Base-by-base conservation (phyloP, 768 basidiomycete species). In the Leucosporidium yakuticum region DNA sequence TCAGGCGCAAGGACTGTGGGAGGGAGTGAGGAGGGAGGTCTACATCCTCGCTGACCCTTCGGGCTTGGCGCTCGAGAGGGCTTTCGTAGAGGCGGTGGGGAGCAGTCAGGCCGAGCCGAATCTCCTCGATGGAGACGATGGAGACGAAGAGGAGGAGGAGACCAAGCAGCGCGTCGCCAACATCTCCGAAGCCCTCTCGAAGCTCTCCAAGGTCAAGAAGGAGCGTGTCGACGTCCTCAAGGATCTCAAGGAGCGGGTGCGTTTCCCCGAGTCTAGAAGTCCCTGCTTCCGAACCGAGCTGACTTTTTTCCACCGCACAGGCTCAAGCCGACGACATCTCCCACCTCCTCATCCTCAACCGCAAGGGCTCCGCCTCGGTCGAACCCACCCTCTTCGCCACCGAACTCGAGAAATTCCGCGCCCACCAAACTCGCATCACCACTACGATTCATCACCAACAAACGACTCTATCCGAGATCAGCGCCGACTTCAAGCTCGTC, bases 281-380 rank as follows among this genome's bases (percentile, higher is more conserved):
- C 39, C 6, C 11, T 15, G 6, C 39, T 44, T 44, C 39, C 9
- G 50, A 2, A n/a, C 23, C 8, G 14, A 51, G 50, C 50, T 51
- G 50, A 51, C 50, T 4, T 14, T 14, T 36, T 53, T 48, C 23
- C 9, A 21, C 27, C 34, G 21, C 29, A 2, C 72, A 98, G 93
- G 84, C 96, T 57, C 96, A 97, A 85, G 82, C 83, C 32, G 96
- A 99, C 79, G 96, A 99, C 72, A 95, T 98, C 32, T 99, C 95
- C 0, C 91, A 95, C 76, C 83, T 96, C 1, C 84, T 98, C 0
- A 84, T 99, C 6, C 84, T 97, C 59, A 95, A 95, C 77, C 86
- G 91, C 39, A 88, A 92, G 31, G 67, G 60, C 49, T 89, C 92
- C 71, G 82, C 85, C 20, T 84, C 85, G 29, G 88, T 89, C 15